Evolutionary conservation across 768 basidiomycete species (phyloP).

Genomic region (Agrocybe pediades): DNA sequence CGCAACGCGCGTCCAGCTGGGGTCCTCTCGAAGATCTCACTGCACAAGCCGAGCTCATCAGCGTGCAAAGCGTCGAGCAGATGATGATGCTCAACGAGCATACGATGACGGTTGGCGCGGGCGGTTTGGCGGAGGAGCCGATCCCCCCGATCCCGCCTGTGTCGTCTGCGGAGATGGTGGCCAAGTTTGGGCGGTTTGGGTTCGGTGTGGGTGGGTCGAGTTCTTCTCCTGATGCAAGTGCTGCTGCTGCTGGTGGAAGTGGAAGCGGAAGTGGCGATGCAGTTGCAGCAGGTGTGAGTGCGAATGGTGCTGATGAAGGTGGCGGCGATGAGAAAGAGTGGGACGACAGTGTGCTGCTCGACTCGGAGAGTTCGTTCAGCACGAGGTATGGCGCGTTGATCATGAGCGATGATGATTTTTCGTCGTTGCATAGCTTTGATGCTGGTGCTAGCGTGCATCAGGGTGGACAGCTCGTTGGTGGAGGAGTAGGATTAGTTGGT

Average conservation of each 20-base stretch:
- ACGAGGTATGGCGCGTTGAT: neutral
- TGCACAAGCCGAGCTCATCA: slow-evolving; percentile 30
- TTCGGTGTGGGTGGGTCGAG: too few species aligned
- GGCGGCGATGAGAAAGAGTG: neutral
- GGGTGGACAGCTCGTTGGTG: slow-evolving; percentile 1
- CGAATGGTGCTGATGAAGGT: too few species aligned
- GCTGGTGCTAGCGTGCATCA: neutral
- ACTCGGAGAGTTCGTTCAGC: neutral
- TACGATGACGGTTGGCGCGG: slow-evolving; percentile 31
- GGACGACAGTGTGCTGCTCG: too few species aligned
- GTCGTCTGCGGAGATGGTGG: neutral
- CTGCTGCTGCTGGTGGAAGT: neutral
- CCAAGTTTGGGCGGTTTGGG: too few species aligned
- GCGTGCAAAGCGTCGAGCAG: slow-evolving; percentile 21
- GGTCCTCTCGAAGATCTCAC: slow-evolving; percentile 47
- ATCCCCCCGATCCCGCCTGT: slow-evolving; percentile 7
- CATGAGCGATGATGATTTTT: neutral
- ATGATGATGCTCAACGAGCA: slow-evolving; percentile 31
- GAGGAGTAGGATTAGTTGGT: neutral
- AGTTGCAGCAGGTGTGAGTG: neutral
- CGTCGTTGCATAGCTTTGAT: neutral
- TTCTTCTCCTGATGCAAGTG: neutral
- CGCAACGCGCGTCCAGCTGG: slow-evolving; percentile 68
- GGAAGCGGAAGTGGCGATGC: neutral
- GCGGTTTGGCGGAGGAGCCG: slow-evolving; percentile 12